Evolutionary conservation across 164 flowering plant species (phyloP).

Genomic region (Warburgia ugandensis): DNA sequence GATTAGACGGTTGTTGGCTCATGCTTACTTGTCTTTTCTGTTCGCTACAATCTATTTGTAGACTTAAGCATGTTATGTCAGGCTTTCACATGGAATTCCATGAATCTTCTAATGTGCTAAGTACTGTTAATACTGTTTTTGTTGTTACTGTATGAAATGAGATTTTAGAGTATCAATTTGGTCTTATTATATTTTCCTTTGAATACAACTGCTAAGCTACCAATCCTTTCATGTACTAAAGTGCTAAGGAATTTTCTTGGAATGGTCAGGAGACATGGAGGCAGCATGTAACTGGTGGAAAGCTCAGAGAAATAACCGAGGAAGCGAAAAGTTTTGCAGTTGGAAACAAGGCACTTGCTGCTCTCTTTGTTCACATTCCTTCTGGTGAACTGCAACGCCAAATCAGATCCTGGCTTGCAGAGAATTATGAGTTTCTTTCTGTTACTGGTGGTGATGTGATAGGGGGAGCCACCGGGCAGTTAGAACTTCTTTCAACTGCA

Average conservation of each 20-base stretch:
- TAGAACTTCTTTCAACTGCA: conserved; percentile 96
- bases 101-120: no score
- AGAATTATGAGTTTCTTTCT: conserved; percentile 90
- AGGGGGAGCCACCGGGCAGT: conserved; percentile 74
- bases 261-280: conserved; percentile 73
- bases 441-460: conserved; percentile 70
- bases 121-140: no score
- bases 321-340: conserved; percentile 90
- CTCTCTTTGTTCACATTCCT: conserved; percentile 97
- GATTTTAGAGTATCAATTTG: no score
- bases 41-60: no score
- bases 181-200: no score
- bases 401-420: conserved; percentile 95
- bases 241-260: no score
- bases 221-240: no score
- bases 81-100: no score
- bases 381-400: conserved; percentile 98
- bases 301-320: conserved; percentile 92
- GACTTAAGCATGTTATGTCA: no score
- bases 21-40: background rate
- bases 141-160: no score
- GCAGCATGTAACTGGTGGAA: conserved; percentile 95
- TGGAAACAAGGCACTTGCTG: conserved; percentile 94
- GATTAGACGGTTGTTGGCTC: background rate
- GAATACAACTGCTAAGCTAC: no score